Base-by-base conservation (phyloP, 2,329 filamentous ascomycete genomes). In the Penicillium griseofulvum region DNA sequence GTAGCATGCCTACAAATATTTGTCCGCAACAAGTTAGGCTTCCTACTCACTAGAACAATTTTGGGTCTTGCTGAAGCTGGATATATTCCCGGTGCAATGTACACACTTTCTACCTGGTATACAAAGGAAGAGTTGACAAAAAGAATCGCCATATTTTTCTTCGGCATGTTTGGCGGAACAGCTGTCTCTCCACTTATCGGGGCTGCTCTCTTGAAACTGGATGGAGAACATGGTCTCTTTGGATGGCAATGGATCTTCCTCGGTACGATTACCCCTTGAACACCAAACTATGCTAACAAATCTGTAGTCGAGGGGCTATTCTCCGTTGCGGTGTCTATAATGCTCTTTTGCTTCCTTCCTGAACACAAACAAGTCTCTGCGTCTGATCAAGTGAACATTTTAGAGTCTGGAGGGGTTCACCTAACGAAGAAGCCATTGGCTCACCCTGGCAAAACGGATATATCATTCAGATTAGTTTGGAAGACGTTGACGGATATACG, bases 211-310 rank as follows among this genome's bases (percentile, higher is more conserved):
- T 61, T 82, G 7, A 77, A 73, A 49, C 68, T 82, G 17, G 73
- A 78, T 19, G 75, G 75, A 0, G 56, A 62, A 11, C 60, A 71
- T 2, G 76, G 76, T 0, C 57, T 82, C 6, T 67, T 68, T 6
- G 79, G 78, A 0, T 82, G 80, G 80, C 76, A 80, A 57, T 81
- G 78, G 78, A 74, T 81, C 1, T 81, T 81, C 39, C 51, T 81
- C 11, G 63, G 78, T 81, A 49, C 37, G 37, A 16, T 45, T 24
- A 5, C n/a, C 10, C n/a, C 14, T 14, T 7, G 33, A 33, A 7
- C 8, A 12, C 11, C n/a, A 31, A 24, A 19, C 3, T 14, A 17
- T 38, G 12, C 24, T 52, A 28, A 52, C 6, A 10, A 9, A 24
- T n/a, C 14, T 16, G 8, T 9, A 79, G 76, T 80, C 4, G 78